Percentiles rank a stretch among this genome's conserved stretches.
These are phyloP conservation scores for Tylopilus rubrobrunneus DNA, from an alignment of 768 basidiomycete genomes.

Conservation along the genomic window DNA sequence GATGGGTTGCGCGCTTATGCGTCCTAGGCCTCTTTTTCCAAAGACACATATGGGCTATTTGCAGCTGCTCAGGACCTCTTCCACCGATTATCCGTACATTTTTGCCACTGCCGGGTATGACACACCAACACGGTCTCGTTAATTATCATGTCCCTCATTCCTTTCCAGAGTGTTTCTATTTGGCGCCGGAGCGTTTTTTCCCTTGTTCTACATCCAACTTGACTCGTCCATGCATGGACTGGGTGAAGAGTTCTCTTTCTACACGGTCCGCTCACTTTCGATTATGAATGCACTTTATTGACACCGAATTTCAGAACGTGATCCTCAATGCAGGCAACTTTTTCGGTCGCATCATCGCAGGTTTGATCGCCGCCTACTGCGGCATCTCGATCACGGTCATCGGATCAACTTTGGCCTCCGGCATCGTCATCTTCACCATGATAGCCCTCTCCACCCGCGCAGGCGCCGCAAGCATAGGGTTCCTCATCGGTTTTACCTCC, in stretches of 20 bases:
- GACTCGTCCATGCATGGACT: slow-evolving; percentile 49
- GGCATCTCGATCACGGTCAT: slow-evolving; percentile 46
- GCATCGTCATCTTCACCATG: slow-evolving; percentile 42
- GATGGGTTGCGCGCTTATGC: slow-evolving; percentile 32
- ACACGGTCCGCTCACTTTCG: slow-evolving; percentile 38
- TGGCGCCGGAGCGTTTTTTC: slow-evolving; percentile 21
- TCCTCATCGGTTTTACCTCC: slow-evolving; percentile 48
- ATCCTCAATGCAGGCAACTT: slow-evolving; percentile 36
- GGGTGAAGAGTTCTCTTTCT: slow-evolving; percentile 46
- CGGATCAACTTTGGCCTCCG: slow-evolving; percentile 31
- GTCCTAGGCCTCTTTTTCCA: slow-evolving; percentile 35
- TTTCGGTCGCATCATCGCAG: slow-evolving; percentile 35
- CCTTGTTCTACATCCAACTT: slow-evolving; percentile 54
- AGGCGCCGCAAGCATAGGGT: slow-evolving; percentile 35
- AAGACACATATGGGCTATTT: slow-evolving; percentile 10
- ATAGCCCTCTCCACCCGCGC: slow-evolving; percentile 35
- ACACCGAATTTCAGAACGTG: slow-evolving; percentile 26
- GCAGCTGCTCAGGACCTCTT: slow-evolving; percentile 18
- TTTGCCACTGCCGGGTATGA: slow-evolving; percentile 23
- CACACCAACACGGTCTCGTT: background rate
- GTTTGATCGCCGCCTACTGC: slow-evolving; percentile 33
- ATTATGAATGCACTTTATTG: background rate
- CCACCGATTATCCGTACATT: slow-evolving; percentile 22
- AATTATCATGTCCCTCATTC: background rate
- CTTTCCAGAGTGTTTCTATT: slow-evolving; percentile 13